Evolutionary conservation across 73 alveolate species (phyloP), one percentile per base, ranked within the genome.

Genomic region (Durusdinium trenchii): DNA sequence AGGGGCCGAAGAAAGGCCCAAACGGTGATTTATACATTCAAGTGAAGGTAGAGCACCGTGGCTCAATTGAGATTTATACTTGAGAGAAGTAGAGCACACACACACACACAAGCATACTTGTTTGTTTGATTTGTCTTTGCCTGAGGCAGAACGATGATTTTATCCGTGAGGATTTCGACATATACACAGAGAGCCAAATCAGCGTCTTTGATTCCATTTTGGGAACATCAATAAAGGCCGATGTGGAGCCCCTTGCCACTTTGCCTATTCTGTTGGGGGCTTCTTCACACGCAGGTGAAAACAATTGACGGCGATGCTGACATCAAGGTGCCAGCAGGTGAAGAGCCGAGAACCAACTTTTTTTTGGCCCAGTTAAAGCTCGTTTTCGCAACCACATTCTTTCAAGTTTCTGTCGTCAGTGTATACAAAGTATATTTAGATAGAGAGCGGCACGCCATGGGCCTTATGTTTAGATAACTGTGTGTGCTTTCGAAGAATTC

Each of bases 291-390:
- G n/a, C n/a, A 87, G 95, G 95, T 87, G 95, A 87, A 87, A 67
- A 87, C 95, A 82, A 87, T 87, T 50, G 95, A 87, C 45, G 95
- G 95, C 12, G 95, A 87, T 67, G 95, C 95, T 40, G 95, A 87
- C 36, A 87, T 87, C 84, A 87, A 87, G 47, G 95, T 87, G 20
- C 95, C 95, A 35, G 79, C 78, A 87, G 95, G 95, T 64, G 78
- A 40, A 26, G 40, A 76, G 12, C 82, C 43, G 32, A 45, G 76
- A 32, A 0, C 28, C 38, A 62, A 0, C 3, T 20, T 30, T 7
- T 32, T 62, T 36, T 36, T 32, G 38, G n/a, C n/a, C 28, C 76
- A 62, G 35, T 30, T 12, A 62, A 7, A 36, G 40, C 0, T 36
- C 28, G 38, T 62, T 36, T 30, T 36, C 76, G 76, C 28, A 32